These are phyloP conservation scores for Pachyrhizus erosus DNA, from an alignment of 306 rosid species.

Conservation along the genomic window DNA sequence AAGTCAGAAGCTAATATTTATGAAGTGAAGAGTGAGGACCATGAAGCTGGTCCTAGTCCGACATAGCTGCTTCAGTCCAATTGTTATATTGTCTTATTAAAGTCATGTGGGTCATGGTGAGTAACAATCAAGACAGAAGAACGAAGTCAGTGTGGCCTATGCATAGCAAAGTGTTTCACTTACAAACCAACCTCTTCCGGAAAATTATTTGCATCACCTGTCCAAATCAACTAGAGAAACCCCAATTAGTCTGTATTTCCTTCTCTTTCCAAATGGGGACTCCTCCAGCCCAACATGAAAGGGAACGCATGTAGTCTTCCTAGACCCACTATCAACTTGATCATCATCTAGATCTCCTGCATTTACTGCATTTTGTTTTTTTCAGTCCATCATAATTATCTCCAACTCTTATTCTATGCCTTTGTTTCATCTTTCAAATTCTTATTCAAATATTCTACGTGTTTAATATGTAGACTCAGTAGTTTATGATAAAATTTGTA, in stretches of 20 bases:
- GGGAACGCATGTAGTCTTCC: slow-evolving; percentile 32
- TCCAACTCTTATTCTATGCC: slow-evolving; percentile 9
- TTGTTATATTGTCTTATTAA: slow-evolving; percentile 52
- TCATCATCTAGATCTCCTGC: slow-evolving; percentile 16
- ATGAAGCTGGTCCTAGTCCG: slow-evolving; percentile 34
- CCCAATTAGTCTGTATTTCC: slow-evolving; percentile 22
- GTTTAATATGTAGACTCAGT: background rate
- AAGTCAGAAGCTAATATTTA: slow-evolving; percentile 19
- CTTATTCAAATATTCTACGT: background rate
- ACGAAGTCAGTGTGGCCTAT: slow-evolving; percentile 42
- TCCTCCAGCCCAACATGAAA: slow-evolving; percentile 58
- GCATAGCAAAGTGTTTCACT: slow-evolving; percentile 48
- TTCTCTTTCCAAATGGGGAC: slow-evolving; percentile 48
- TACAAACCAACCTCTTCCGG: slow-evolving; percentile 21
- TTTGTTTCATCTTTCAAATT: background rate
- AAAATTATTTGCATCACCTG: slow-evolving; percentile 52
- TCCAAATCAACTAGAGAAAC: slow-evolving; percentile 51
- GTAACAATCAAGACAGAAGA: slow-evolving; percentile 42
- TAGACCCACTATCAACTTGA: slow-evolving; percentile 41
- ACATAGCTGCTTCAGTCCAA: slow-evolving; percentile 45
- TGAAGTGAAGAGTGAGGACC: slow-evolving; percentile 40
- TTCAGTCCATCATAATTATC: slow-evolving; percentile 8
- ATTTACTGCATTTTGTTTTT: slow-evolving; percentile 15
- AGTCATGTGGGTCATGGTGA: slow-evolving; percentile 44
- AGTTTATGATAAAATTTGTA: background rate